Evolutionary conservation across 2,329 filamentous ascomycete genomes (phyloP).

Genomic region (Fusarium subtropicale): DNA sequence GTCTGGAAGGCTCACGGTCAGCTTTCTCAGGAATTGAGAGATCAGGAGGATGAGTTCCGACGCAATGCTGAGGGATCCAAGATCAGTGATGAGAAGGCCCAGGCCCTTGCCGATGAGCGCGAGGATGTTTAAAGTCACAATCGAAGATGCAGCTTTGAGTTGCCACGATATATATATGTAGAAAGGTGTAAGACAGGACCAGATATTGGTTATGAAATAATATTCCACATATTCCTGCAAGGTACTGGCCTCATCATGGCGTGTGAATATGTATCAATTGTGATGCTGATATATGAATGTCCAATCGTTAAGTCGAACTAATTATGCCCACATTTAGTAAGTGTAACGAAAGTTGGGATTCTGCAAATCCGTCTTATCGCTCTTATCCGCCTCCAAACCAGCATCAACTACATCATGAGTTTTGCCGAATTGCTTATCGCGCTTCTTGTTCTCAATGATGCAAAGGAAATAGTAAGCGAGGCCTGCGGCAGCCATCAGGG

Average conservation of each 20-base stretch:
- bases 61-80: constrained; percentile 44
- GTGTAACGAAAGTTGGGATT: constrained; percentile 39
- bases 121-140: not conserved
- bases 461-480: constrained; percentile 41
- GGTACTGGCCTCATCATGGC: not conserved
- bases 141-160: not conserved
- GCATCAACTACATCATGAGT: not conserved
- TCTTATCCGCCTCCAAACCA: constrained; percentile 19
- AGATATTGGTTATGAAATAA: not conserved
- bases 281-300: not conserved
- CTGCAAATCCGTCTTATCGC: constrained; percentile 34
- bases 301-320: fast-evolving
- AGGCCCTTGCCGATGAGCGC: not conserved
- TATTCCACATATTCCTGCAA: not conserved
- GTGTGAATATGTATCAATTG: not conserved
- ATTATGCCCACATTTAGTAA: not conserved
- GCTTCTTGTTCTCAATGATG: constrained; percentile 41
- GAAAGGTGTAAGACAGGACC: not conserved
- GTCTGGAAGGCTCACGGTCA: constrained; percentile 57
- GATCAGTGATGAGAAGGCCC: constrained; percentile 44
- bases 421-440: constrained; percentile 26
- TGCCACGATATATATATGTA: not conserved
- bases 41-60: constrained; percentile 52
- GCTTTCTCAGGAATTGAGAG: constrained; percentile 57
- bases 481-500: constrained; percentile 40